Evolutionary conservation across 768 basidiomycete species (phyloP).

Genomic region (Kwoniella pini): DNA sequence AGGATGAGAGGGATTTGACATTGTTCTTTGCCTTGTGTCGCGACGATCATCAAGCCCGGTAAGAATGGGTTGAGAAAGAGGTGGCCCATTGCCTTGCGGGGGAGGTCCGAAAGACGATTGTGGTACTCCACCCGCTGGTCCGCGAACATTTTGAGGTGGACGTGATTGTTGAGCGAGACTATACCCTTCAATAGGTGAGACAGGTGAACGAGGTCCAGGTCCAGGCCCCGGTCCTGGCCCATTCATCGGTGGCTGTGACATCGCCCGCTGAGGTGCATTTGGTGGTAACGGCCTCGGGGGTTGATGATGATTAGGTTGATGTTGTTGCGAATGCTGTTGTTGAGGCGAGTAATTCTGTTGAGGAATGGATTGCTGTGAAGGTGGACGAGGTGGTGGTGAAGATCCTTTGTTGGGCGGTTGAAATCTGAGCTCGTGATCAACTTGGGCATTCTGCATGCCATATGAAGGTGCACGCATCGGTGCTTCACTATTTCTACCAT

Average conservation of each 20-base stretch:
- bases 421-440: conserved; percentile 70
- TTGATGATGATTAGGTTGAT: conserved; percentile 14
- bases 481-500: conserved; percentile 81
- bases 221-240: neutral
- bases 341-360: conserved; percentile 9
- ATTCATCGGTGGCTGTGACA: conserved; percentile 23
- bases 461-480: conserved; percentile 86
- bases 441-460: conserved; percentile 88
- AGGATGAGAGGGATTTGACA: conserved; percentile 34
- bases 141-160: conserved; percentile 17
- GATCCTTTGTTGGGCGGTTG: conserved; percentile 12
- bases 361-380: conserved; percentile 12
- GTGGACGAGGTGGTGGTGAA: conserved; percentile 19
- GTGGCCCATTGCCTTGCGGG: conserved; percentile 10
- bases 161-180: conserved; percentile 9
- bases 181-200: conserved; percentile 2
- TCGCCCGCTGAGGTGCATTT: conserved; percentile 14
- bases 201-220: conserved; percentile 9
- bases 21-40: conserved; percentile 30
- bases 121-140: conserved; percentile 33
- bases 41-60: conserved; percentile 19
- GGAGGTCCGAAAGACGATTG: conserved; percentile 47
- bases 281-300: conserved; percentile 9
- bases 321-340: conserved; percentile 17
- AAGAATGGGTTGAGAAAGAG: conserved; percentile 14